phyloP scores from a whole-genome alignment of 768 basidiomycete genomes.

The Strobilomyces echinocephalus region DNA sequence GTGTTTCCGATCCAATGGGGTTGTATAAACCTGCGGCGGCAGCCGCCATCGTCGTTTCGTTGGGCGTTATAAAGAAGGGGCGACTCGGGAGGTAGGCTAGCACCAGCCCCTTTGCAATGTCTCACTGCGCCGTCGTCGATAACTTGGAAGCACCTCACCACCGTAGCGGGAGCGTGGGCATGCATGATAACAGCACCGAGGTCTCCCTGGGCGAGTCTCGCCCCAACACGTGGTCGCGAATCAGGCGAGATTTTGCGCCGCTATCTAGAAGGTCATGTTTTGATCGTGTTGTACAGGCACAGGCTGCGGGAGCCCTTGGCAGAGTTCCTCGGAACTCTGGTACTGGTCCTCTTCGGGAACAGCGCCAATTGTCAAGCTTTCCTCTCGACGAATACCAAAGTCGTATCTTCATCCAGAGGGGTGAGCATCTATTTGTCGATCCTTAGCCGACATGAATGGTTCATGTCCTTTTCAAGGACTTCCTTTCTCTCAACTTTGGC shows the following conservation, averaged over 20 bases:
- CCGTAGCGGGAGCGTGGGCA: not conserved
- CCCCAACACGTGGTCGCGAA: conserved; percentile 48
- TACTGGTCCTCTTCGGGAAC: conserved; percentile 51
- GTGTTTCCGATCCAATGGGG: not conserved
- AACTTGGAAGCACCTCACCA: not conserved
- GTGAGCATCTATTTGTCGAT: conserved; percentile 33
- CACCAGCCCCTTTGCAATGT: not conserved
- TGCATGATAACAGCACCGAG: not conserved
- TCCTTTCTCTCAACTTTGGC: conserved; percentile 18
- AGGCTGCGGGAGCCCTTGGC: conserved; percentile 50
- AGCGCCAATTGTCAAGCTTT: conserved; percentile 53
- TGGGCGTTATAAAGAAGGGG: not conserved
- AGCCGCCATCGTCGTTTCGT: not conserved
- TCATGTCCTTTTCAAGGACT: conserved; percentile 5
- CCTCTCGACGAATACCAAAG: conserved; percentile 38
- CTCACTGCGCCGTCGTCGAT: not conserved
- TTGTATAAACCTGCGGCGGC: not conserved
- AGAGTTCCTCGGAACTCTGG: conserved; percentile 55
- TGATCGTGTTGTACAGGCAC: conserved; percentile 25
- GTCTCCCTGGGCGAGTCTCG: conserved; percentile 14
- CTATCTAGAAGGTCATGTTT: not conserved
- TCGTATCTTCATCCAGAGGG: conserved; percentile 44
- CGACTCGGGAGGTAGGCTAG: not conserved
- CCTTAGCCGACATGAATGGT: not conserved
- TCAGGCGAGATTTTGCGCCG: conserved; percentile 36